Base-by-base conservation (phyloP, 805 yeast genomes). In the Cyberlindnera suaveolens region DNA sequence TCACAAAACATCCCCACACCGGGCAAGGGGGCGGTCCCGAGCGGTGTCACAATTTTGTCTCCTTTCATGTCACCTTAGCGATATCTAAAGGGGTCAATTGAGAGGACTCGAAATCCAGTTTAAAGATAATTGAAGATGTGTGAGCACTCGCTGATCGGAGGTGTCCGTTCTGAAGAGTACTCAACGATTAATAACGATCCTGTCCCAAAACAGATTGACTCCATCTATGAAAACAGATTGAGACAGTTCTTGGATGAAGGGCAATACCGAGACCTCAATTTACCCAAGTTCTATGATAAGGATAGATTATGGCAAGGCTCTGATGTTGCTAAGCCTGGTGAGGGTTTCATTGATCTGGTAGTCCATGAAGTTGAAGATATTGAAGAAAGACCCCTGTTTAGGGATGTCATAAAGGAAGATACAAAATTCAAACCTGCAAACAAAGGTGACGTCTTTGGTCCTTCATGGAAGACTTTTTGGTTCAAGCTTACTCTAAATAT, bases 381-480 rank as follows among this genome's bases (percentile, higher is more conserved):
- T 33, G 46, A 59, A 31, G 60, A 76, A 48, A 65, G 81, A 46
- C 76, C 77, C 0, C 57, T 67, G 37, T 70, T 78, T 51, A 67
- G 61, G 18, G 56, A 57, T 4, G 58, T 71, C 30, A 50, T 57
- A 30, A 46, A 38, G 10, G 38, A 45, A 14, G 37, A 44, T 5
- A 45, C 49, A 3, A 68, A 72, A 18, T 78, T 79, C 71, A 66
- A 71, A 51, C 66, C 69, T 19, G 82, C 86, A n/a, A 61, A 64
- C 13, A 80, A 79, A 50, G 95, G 93, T 18, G 82, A 85, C 52
- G 65, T 71, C 8, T 88, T 85, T 61, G 97, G 98, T 0, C 99
- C 99, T 3, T 84, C 95, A 13, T 91, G 99, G 99, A 82, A 91
- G 45, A 85, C 98, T 1, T 95, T 88, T 50, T 91, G 99, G 99